Evolutionary conservation across 495 filamentous ascomycete genomes (phyloP), one percentile per base, ranked within the genome.

Genomic region (Cercophora newfieldiana): DNA sequence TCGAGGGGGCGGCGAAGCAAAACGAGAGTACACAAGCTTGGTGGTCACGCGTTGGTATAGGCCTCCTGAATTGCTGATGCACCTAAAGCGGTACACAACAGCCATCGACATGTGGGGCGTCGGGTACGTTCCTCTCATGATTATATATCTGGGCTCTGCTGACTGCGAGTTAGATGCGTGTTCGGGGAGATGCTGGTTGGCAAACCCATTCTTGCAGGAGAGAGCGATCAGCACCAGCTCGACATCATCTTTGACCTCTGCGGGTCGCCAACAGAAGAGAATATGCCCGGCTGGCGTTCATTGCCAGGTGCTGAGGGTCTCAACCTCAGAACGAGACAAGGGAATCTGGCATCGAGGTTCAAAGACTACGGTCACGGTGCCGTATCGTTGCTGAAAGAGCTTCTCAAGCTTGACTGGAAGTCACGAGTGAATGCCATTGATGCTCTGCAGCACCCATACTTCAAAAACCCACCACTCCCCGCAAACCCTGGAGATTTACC

Each of bases 41-140:
- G 95, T 99, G 28, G 95, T 99, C 19, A 99, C 95, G 44, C 81
- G 95, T 63, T 99, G 95, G 95, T 99, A 99, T 72, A 85, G 95
- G 28, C 95, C 95, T 64, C 95, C 95, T 14, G 95, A 99, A 81
- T 83, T 99, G 8, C 82, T 99, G 24, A 82, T 99, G 37, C 89
- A 92, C 55, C 83, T 98, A 12, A 89, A 90, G 66, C 84, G 83
- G 63, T 99, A 99, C 74, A 99, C 95, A 31, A 91, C 95, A 24
- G 93, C 95, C 3, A 97, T 99, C 74, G 95, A 99, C 77, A 85
- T 98, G 83, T 99, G 95, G 95, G 95, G 95, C 72, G 94, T 96
- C 70, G 94, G 94, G 90, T 94, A 83, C 81, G 82, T 71, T 22
- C 3, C 16, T 12, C 31, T 12, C 6, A 14, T 25, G 6, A 14